phyloP scores from a whole-genome alignment of 495 filamentous ascomycete genomes.

The Penicillium odoratum region DNA sequence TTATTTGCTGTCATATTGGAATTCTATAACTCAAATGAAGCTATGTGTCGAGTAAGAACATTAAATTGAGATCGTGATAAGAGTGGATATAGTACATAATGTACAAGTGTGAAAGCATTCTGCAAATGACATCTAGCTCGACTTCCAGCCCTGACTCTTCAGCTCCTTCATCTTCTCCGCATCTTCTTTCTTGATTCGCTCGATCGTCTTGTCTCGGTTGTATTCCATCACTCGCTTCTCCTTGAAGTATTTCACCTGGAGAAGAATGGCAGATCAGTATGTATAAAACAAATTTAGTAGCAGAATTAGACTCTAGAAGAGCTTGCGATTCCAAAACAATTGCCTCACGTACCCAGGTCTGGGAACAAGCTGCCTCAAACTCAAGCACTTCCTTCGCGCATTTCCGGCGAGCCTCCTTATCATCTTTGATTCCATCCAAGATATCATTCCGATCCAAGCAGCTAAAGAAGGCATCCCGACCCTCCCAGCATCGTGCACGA shows the following conservation, averaged over 20 bases:
- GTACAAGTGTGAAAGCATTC: conserved; percentile 14
- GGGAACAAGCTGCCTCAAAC: conserved; percentile 76
- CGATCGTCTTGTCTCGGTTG: conserved; percentile 77
- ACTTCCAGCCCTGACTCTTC: conserved; percentile 47
- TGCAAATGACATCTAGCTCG: conserved; percentile 13
- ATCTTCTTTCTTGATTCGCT: conserved; percentile 76
- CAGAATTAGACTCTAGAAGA: neutral
- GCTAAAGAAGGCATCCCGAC: conserved; percentile 79
- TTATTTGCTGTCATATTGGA: neutral
- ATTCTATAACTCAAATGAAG: neutral
- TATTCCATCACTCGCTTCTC: conserved; percentile 89
- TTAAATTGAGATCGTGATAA: conserved; percentile 23
- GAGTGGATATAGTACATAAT: conserved; percentile 34
- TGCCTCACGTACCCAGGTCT: conserved; percentile 70
- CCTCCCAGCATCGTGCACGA: conserved; percentile 80
- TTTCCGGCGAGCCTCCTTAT: conserved; percentile 59
- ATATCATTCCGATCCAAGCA: conserved; percentile 83
- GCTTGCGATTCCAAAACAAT: neutral
- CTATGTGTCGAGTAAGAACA: conserved; percentile 5
- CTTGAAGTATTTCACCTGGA: conserved; percentile 95
- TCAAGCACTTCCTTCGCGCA: conserved; percentile 65
- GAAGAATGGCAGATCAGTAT: neutral
- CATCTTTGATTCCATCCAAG: conserved; percentile 77
- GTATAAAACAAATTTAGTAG: neutral
- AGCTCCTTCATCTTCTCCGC: conserved; percentile 56